These are phyloP conservation scores for Excoecaria cochinchinensis DNA, from an alignment of 345 rosid species.

Conservation along the genomic window DNA sequence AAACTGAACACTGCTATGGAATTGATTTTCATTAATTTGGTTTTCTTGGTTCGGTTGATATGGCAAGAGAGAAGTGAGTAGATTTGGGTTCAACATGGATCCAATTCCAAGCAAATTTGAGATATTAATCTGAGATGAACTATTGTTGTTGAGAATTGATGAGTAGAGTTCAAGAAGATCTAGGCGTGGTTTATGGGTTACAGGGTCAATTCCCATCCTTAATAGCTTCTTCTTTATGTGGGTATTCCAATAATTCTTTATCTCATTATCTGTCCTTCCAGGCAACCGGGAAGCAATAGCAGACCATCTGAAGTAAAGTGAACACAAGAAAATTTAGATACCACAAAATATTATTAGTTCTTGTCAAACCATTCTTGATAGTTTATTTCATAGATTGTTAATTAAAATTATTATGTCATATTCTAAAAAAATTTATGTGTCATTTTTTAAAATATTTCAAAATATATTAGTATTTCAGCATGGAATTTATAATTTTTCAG, in stretches of 20 bases:
- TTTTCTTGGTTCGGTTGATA: constrained; percentile 20
- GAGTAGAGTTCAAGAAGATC: constrained; percentile 40
- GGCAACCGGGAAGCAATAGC: constrained; percentile 77
- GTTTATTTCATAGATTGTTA: too few relatives aligned
- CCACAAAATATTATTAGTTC: neutral
- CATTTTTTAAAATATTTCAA: too few relatives aligned
- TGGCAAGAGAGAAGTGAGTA: constrained; percentile 27
- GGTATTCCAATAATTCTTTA: constrained; percentile 90
- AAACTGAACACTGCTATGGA: constrained; percentile 12
- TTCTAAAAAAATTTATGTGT: too few relatives aligned
- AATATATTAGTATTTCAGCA: too few relatives aligned
- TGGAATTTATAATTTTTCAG: too few relatives aligned
- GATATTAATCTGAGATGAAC: constrained; percentile 34
- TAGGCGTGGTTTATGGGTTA: constrained; percentile 69
- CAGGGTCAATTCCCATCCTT: constrained; percentile 85
- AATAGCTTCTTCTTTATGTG: constrained; percentile 68
- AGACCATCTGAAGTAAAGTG: constrained; percentile 62
- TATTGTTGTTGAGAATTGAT: constrained; percentile 17
- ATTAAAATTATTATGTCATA: too few relatives aligned
- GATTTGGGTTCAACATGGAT: constrained; percentile 24
- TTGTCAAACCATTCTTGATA: neutral
- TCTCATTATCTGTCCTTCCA: constrained; percentile 88
- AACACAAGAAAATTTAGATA: constrained; percentile 4
- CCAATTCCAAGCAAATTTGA: constrained; percentile 36
- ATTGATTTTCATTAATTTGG: constrained; percentile 13